phyloP scores from a whole-genome alignment of 352 stramenopile genomes.

The Pythium plurisporium region DNA sequence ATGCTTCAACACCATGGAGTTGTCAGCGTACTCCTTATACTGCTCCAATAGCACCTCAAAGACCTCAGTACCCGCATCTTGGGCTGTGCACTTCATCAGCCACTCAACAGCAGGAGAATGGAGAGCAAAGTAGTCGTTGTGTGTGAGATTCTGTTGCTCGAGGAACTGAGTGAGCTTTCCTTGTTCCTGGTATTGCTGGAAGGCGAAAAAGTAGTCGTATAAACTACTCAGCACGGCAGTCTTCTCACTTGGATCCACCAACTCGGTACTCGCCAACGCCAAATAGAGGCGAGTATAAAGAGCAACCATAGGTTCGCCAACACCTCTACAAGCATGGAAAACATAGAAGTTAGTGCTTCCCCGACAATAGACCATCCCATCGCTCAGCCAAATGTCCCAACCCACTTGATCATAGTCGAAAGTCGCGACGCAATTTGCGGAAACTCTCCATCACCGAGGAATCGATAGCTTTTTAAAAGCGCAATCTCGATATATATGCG shows the following conservation, averaged over 20 bases:
- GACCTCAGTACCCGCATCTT: slow-evolving; percentile 32
- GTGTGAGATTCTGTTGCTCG: slow-evolving; percentile 43
- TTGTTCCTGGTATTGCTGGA: slow-evolving; percentile 58
- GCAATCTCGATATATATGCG: slow-evolving; percentile 90
- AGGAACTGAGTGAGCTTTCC: slow-evolving; percentile 53
- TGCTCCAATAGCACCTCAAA: slow-evolving; percentile 72
- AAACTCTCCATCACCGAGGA: slow-evolving; percentile 88
- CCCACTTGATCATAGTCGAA: slow-evolving; percentile 87
- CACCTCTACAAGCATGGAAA: no score
- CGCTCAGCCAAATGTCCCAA: slow-evolving; percentile 17
- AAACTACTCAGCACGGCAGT: slow-evolving; percentile 64
- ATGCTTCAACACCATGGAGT: slow-evolving; percentile 88
- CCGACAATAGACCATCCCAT: no score
- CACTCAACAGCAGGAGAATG: slow-evolving; percentile 86
- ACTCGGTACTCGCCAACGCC: slow-evolving; percentile 54
- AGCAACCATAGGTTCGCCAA: slow-evolving; percentile 85
- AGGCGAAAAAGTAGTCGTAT: slow-evolving; percentile 88
- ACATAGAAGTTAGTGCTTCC: no score
- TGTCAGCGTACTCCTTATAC: slow-evolving; percentile 80
- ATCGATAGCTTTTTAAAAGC: slow-evolving; percentile 86
- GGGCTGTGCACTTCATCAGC: slow-evolving; percentile 71
- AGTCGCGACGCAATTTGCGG: slow-evolving; percentile 74
- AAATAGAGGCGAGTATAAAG: slow-evolving; percentile 86
- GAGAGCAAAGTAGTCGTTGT: slow-evolving; percentile 66
- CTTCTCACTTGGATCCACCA: slow-evolving; percentile 41